phyloP scores from a whole-genome alignment of 495 filamentous ascomycete genomes.

The Halenospora varia region DNA sequence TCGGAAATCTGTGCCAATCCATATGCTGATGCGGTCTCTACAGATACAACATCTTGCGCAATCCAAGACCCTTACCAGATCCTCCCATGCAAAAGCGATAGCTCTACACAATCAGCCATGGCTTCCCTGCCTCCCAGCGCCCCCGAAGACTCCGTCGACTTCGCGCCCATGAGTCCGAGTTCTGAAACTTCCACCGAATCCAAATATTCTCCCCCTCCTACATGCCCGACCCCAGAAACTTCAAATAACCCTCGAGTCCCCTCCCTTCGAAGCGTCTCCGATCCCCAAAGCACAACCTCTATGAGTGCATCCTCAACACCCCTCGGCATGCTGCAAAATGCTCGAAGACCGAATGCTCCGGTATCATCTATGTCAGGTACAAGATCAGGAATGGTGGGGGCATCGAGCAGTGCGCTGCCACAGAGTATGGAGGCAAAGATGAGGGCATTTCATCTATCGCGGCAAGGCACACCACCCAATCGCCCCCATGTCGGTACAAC shows the following conservation, averaged over 20 bases:
- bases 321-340: slow-evolving; percentile 76
- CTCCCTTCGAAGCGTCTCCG: slow-evolving; percentile 51
- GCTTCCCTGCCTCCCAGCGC: slow-evolving; percentile 18
- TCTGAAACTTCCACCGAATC: slow-evolving; percentile 12
- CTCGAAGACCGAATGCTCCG: slow-evolving; percentile 55
- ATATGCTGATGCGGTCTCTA: background rate
- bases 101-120: slow-evolving; percentile 15
- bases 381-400: slow-evolving; percentile 24
- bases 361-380: slow-evolving; percentile 58
- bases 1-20: background rate
- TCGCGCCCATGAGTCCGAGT: slow-evolving; percentile 6
- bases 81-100: slow-evolving; percentile 18
- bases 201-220: slow-evolving; percentile 26
- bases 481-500: slow-evolving; percentile 35
- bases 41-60: background rate
- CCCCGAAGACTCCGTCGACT: slow-evolving; percentile 18
- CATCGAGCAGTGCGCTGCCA: slow-evolving; percentile 51
- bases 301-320: slow-evolving; percentile 77
- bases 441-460: slow-evolving; percentile 67
- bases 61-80: background rate
- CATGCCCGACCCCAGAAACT: slow-evolving; percentile 13
- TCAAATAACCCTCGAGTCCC: slow-evolving; percentile 37
- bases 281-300: slow-evolving; percentile 41
- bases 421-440: slow-evolving; percentile 81
- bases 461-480: slow-evolving; percentile 54